Evolutionary conservation across 1,284 basidiomycete genomes (phyloP), one percentile per base, ranked within the genome.

Genomic region (Malassezia arunalokei): DNA sequence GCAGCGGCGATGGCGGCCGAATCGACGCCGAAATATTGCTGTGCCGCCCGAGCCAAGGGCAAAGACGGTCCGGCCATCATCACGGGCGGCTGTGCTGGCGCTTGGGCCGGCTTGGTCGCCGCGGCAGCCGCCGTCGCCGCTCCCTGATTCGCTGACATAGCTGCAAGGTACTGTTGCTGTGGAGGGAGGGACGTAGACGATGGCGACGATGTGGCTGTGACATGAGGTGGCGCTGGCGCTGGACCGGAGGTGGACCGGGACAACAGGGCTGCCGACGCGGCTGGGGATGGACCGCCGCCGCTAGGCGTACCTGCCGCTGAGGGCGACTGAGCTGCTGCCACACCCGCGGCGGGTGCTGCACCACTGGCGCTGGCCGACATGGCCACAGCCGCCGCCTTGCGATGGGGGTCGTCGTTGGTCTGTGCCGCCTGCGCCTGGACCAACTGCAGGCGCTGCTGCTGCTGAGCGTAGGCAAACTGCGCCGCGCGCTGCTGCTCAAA

Each of bases 401-500:
- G 20, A 24, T 24, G 20, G 51, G 17, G 6, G 49, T 48, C 7
- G 46, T 40, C 9, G 46, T 41, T 24, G 37, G 47, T 3, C 20
- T 24, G 20, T 24, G 20, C 20, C 33, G 33, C 33, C 40, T 51
- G 45, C 12, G 41, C 17, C 53, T 65, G 65, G 3, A 52, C 53
- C 33, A 60, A 57, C 40, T 63, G 63, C 1, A 54, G 45, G 45
- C 64, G 64, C 40, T 69, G 65, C 37, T 65, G 59, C 43, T 63
- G 63, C 43, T 66, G 65, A 40, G 66, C 65, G 24, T 63, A 60
- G 17, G 52, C 61, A 0, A 62, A 54, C 12, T 62, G 46, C 15
- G 60, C 59, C 8, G 56, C 62, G 1, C 63, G 60, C 44, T 71
- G 65, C 48, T 66, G 60, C 47, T 66, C 60, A 31, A 63, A 59